phyloP scores from a whole-genome alignment of 306 rosid genomes.

The Casuarina glauca region DNA sequence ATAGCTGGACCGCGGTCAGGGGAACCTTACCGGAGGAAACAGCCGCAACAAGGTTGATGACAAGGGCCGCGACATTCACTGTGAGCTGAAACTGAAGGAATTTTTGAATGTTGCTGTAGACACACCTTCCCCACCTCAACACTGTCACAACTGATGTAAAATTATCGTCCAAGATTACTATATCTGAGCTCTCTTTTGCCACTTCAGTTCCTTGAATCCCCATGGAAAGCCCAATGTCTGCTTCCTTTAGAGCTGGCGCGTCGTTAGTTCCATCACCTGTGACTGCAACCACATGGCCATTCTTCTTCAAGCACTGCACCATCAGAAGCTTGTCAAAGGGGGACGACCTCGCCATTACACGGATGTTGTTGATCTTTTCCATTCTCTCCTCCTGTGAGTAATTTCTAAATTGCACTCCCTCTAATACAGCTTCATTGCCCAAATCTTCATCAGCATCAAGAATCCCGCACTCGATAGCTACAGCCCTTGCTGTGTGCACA shows the following conservation, averaged over 20 bases:
- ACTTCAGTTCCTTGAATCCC: constrained; percentile 36
- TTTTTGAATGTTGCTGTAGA: constrained; percentile 29
- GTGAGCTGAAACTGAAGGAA: constrained; percentile 36
- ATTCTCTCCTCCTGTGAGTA: constrained; percentile 27
- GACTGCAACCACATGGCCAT: constrained; percentile 35
- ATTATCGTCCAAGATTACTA: constrained; percentile 28
- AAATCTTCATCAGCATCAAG: constrained; percentile 2
- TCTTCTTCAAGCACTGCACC: constrained; percentile 31
- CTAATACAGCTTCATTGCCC: constrained; percentile 7
- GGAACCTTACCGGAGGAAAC: constrained; percentile 29
- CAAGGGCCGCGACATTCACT: constrained; percentile 25
- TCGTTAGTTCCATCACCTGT: constrained; percentile 36
- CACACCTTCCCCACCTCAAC: constrained; percentile 33
- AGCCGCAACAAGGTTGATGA: constrained; percentile 23
- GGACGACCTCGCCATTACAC: constrained; percentile 34
- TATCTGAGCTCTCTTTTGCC: constrained; percentile 35
- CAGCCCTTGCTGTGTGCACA: constrained; percentile 29
- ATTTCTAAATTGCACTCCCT: constrained; percentile 23
- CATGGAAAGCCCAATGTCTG: constrained; percentile 38
- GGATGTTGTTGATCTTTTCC: constrained; percentile 19
- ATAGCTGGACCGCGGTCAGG: constrained; percentile 25
- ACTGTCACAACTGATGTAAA: constrained; percentile 20
- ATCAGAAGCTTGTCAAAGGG: constrained; percentile 29
- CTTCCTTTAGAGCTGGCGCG: constrained; percentile 33
- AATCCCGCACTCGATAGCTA: constrained; percentile 30